Percentiles rank a stretch among this genome's conserved stretches.
Evolutionary conservation across 371 early-diverging fungal genomes (phyloP).

Genomic region (Lichtheimia ramosa): DNA sequence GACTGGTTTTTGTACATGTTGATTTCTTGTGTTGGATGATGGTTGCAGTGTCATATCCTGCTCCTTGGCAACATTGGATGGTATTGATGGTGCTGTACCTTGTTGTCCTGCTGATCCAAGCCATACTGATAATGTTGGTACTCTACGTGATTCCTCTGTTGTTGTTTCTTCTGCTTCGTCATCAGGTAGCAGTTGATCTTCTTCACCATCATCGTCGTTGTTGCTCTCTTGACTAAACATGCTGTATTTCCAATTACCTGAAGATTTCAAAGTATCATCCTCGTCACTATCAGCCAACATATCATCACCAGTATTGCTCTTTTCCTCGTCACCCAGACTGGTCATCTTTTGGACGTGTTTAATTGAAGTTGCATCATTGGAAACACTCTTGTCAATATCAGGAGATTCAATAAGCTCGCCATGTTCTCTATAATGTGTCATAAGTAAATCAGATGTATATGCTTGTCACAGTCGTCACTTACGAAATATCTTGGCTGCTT

Average conservation of each 20-base stretch:
- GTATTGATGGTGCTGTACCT: neutral
- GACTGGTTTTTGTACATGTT: neutral
- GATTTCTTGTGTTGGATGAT: no score
- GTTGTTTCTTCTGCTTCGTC: neutral
- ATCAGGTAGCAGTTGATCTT: conserved; percentile 1
- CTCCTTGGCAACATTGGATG: neutral
- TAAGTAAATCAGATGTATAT: neutral
- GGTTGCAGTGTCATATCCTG: neutral
- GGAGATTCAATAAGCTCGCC: neutral
- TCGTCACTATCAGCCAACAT: conserved; percentile 1
- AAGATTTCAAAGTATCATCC: neutral
- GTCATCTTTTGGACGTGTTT: neutral
- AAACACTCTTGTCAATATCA: no score
- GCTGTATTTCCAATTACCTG: conserved; percentile 11
- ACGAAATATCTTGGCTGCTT: neutral
- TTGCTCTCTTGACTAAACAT: conserved; percentile 10
- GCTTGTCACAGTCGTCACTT: neutral
- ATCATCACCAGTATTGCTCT: neutral
- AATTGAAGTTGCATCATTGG: no score
- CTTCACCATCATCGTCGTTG: neutral
- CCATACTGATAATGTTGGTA: conserved; percentile 4
- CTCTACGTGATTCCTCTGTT: neutral
- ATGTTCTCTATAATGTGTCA: neutral
- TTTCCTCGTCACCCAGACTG: neutral
- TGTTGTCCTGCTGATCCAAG: neutral